Conservation (phyloP, 345 rosid species). For the Microcos paniculata region DNA sequence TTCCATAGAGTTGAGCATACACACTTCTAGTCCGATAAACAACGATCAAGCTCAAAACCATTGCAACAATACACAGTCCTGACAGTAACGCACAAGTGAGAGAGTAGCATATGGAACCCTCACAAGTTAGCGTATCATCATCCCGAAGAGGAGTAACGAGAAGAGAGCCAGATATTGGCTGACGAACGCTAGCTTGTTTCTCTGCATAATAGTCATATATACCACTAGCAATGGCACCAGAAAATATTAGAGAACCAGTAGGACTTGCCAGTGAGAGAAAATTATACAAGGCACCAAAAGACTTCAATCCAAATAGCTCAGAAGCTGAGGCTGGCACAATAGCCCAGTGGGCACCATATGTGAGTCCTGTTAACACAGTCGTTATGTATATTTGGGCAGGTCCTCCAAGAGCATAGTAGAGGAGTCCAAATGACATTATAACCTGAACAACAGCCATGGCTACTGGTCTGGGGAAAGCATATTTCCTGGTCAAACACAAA, state of each 20-base stretch:
- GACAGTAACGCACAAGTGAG: conserved; percentile 61
- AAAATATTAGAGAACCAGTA: conserved; percentile 69
- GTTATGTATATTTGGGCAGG: conserved; percentile 63
- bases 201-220: conserved; percentile 72
- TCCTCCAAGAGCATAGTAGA: conserved; percentile 57
- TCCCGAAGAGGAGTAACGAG: conserved; percentile 7
- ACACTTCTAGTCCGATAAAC: conserved; percentile 62
- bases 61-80: conserved; percentile 53
- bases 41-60: conserved; percentile 55
- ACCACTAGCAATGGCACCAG: conserved; percentile 73
- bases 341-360: conserved; percentile 69
- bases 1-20: conserved; percentile 59
- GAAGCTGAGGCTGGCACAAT: conserved; percentile 63
- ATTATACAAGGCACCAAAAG: conserved; percentile 73
- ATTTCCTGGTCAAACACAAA: conserved; percentile 35
- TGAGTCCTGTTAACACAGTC: conserved; percentile 57
- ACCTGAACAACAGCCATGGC: conserved; percentile 64
- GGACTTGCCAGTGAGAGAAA: conserved; percentile 57
- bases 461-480: conserved; percentile 59
- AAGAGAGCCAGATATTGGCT: not conserved
- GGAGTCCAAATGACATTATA: conserved; percentile 59
- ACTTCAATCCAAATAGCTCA: conserved; percentile 69
- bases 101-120: conserved; percentile 61
- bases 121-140: conserved; percentile 46
- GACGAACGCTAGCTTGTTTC: conserved; percentile 42